phyloP scores from a whole-genome alignment of 2,329 filamentous ascomycete species.

The Pseudogymnoascus sp. region DNA sequence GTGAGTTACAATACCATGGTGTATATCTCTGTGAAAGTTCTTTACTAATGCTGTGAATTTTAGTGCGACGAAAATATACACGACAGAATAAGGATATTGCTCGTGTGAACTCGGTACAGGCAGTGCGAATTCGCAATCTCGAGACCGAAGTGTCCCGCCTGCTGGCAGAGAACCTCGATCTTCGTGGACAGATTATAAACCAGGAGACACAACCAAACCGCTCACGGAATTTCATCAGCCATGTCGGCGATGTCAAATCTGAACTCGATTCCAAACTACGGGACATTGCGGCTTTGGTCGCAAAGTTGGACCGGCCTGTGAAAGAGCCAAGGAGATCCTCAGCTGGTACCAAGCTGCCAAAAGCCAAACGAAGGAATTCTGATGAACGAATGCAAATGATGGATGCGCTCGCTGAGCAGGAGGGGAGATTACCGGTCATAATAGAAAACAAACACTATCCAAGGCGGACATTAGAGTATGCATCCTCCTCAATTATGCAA shows the following conservation, averaged over 20 bases:
- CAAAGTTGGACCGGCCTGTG: constrained; percentile 28
- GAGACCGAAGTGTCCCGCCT: constrained; percentile 68
- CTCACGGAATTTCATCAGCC: constrained; percentile 51
- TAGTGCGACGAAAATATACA: constrained; percentile 71
- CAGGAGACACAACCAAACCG: constrained; percentile 54
- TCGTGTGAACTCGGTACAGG: constrained; percentile 67
- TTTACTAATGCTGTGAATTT: constrained; percentile 14
- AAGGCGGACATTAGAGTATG: constrained; percentile 59
- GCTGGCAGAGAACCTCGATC: constrained; percentile 67
- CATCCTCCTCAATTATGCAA: constrained; percentile 14
- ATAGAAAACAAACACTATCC: constrained; percentile 61
- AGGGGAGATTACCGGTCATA: constrained; percentile 52
- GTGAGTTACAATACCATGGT: constrained; percentile 41
- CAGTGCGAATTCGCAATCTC: constrained; percentile 64
- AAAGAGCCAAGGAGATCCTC: constrained; percentile 23
- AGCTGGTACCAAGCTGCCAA: constrained; percentile 31
- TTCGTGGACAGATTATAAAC: constrained; percentile 61
- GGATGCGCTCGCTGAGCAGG: constrained; percentile 29
- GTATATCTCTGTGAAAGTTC: constrained; percentile 11
- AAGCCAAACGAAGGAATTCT: constrained; percentile 35
- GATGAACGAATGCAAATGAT: constrained; percentile 41
- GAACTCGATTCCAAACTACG: constrained; percentile 63
- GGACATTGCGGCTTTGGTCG: constrained; percentile 60
- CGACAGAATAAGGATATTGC: constrained; percentile 80
- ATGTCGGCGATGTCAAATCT: constrained; percentile 59